Base-by-base conservation (phyloP, 2,329 filamentous ascomycete genomes). In the Thielaviopsis musarum region DNA sequence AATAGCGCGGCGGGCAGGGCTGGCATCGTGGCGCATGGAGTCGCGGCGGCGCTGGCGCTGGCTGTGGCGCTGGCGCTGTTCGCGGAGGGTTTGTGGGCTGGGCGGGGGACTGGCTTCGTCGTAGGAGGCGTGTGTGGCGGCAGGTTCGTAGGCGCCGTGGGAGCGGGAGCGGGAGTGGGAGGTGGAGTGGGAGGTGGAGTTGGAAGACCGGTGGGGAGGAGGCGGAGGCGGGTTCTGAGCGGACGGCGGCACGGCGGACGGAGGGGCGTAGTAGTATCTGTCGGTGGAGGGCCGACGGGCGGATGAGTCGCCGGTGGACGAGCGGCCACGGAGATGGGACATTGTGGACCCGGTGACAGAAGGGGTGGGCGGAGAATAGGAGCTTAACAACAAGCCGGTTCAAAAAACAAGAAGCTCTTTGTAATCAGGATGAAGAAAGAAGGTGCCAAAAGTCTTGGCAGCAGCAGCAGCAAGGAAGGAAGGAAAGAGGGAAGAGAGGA, bases 301-400 rank as follows among this genome's bases (percentile, higher is more conserved):
- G n/a, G 56, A 19, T 3, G 48, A n/a, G 28, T 22, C 34, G 13
- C 19, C 56, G 19, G 26, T 34, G 28, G 12, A 52, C 3, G 57
- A 59, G 22, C 57, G 56, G 30, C 56, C 56, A n/a, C 56, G 57
- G 17, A 34, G 7, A n/a, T 22, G 34, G 38, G 57, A 59, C 57
- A 59, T 59, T 10, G 22, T 28, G 21, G 55, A 24, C n/a, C 52
- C 52, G 26, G n/a, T 6, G n/a, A 15, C 24, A 13, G 2, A 41
- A 13, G 17, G 38, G 38, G 38, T n/a, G 30, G 30, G 30, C 5
- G 30, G 30, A 10, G 30, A 10, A 10, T 5, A 34, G 30, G 30
- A 34, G 30, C 4, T 34, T 12, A 34, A 34, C 5, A 7, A 34
- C 4, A 9, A 34, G 30, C n/a, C n/a, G n/a, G n/a, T n/a, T n/a